Conservation (phyloP, 2,329 filamentous ascomycete genomes). For the Monascus ruber region DNA sequence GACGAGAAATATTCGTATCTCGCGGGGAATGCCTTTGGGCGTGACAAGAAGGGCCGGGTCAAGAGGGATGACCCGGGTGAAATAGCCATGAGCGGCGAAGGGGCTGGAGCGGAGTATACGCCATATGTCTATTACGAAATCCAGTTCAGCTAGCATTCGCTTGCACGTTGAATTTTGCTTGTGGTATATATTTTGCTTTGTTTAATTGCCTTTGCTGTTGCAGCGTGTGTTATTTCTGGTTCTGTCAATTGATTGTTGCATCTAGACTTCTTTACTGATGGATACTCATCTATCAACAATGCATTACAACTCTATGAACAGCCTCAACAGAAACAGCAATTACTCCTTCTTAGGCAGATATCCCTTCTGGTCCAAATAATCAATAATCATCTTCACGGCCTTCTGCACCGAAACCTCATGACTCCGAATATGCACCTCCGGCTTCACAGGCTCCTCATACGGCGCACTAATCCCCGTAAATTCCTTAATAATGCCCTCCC, state of each 20-base stretch:
- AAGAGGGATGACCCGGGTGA: slow-evolving; percentile 86
- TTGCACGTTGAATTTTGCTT: too few species aligned
- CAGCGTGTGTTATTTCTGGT: background rate
- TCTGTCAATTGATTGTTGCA: background rate
- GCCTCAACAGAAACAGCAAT: slow-evolving; percentile 4
- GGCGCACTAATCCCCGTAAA: slow-evolving; percentile 94
- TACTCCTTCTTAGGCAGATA: slow-evolving; percentile 38
- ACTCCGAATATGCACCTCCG: slow-evolving; percentile 80
- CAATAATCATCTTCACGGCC: slow-evolving; percentile 71
- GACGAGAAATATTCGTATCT: slow-evolving; percentile 83
- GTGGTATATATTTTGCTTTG: background rate
- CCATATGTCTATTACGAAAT: slow-evolving; percentile 97
- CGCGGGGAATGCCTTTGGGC: slow-evolving; percentile 83
- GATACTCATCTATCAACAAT: slow-evolving; percentile 1
- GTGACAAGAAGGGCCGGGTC: slow-evolving; percentile 86
- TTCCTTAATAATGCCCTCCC: slow-evolving; percentile 87
- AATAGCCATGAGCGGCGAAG: slow-evolving; percentile 61
- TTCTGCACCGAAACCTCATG: slow-evolving; percentile 77
- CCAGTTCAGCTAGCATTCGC: slow-evolving; percentile 48
- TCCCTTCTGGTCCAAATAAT: slow-evolving; percentile 62
- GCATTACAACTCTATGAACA: background rate
- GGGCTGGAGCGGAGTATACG: slow-evolving; percentile 74
- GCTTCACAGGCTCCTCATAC: slow-evolving; percentile 76
- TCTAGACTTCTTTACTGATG: background rate
- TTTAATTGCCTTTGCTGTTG: background rate